Conservation (phyloP, 371 early-diverging fungal species). For the Quaeritorhiza haematococci region DNA sequence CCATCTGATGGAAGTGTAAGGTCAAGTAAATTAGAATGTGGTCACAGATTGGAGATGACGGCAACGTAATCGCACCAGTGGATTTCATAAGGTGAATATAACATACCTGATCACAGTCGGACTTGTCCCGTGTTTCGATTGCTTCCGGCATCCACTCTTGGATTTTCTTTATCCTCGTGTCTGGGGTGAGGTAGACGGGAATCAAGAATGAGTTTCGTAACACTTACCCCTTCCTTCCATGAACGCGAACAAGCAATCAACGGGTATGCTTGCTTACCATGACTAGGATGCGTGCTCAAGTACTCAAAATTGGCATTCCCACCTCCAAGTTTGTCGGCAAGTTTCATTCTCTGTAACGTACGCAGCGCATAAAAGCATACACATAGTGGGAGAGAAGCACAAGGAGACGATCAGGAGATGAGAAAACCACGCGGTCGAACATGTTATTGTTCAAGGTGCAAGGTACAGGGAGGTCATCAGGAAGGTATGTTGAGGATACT, state of each 20-base stretch:
- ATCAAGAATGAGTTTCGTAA: too few relatives aligned
- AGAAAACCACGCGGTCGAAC: neutral
- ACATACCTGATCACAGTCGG: constrained; percentile 30
- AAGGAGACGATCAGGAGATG: neutral
- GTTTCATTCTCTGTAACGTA: constrained; percentile 34
- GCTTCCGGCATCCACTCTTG: constrained; percentile 70
- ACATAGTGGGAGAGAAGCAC: neutral
- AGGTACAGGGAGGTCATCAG: too few relatives aligned
- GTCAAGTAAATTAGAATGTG: too few relatives aligned
- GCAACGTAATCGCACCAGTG: too few relatives aligned
- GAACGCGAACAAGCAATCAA: neutral
- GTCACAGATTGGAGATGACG: too few relatives aligned
- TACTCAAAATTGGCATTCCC: constrained; percentile 65
- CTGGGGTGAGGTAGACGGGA: constrained; percentile 3
- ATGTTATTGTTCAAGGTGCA: too few relatives aligned
- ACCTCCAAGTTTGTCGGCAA: constrained; percentile 19
- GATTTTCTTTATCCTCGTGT: constrained; percentile 65
- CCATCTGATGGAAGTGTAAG: too few relatives aligned
- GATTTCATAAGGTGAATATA: neutral
- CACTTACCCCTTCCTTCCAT: too few relatives aligned
- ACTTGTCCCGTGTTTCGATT: constrained; percentile 17
- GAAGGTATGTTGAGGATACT: neutral
- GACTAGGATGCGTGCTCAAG: constrained; percentile 82
- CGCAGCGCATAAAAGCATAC: constrained; percentile 25
- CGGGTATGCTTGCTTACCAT: constrained; percentile 23